Evolutionary conservation across 495 filamentous ascomycete species (phyloP), one percentile per base, ranked within the genome.

Genomic region (Trichoderma erinaceum): DNA sequence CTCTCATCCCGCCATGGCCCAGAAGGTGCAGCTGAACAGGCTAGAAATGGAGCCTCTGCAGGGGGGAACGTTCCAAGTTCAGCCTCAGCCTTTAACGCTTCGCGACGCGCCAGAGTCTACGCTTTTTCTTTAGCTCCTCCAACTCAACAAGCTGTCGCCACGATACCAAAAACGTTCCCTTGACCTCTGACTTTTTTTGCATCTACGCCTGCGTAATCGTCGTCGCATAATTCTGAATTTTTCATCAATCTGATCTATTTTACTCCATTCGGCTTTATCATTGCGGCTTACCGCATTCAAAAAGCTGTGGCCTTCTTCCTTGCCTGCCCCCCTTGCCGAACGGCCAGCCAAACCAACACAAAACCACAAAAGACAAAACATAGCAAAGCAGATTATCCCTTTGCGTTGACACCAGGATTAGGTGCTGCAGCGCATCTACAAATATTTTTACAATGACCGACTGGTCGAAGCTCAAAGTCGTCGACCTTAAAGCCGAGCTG

Each of bases 401-500:
- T 56, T n/a, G 50, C 5, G 50, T 25, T 11, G 44, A 15, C 50
- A 56, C 0, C 18, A 23, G n/a, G 1, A 56, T 5, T 56, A 56
- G 50, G 50, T 56, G 50, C 50, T n/a, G 50, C 16, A 25, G 50
- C 41, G 68, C 69, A 25, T 43, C 70, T 44, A 73, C 66, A 23
- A 15, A 25, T 27, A 35, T 56, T 35, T 67, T 67, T 66, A 75
- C 66, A 61, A 83, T 81, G 78, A 80, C 81, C 32, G 83, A 88
- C 71, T 87, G 81, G 75, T 81, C 76, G 63, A 83, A 79, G 66
- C 74, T 87, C 64, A 89, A 84, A 71, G 87, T 89, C 41, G 76
- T 83, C 13, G 85, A 89, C 70, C 78, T 89, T 18, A 83, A 82
- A 67, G 79, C 78, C 27, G 83, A 87, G 73, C 76, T 89, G 21